Conservation (phyloP, 331 rosid species). For the Pyracantha coccinea region DNA sequence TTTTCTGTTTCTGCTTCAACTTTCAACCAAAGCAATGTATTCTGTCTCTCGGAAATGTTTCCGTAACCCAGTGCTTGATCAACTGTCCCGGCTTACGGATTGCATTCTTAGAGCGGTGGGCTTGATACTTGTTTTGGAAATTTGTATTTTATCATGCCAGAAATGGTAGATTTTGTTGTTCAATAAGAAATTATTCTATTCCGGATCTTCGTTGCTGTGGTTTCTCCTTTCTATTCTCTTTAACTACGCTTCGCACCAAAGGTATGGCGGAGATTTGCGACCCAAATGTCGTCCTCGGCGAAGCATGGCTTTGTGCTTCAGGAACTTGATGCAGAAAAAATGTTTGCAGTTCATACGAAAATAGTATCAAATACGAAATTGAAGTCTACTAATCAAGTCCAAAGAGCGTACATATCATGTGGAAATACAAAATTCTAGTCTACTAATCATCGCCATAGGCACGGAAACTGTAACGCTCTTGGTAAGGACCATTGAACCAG, state of each 20-base stretch:
- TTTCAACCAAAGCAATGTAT: constrained; percentile 1
- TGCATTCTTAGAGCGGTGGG: not conserved
- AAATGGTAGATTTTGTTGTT: not conserved
- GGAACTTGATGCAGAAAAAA: not conserved
- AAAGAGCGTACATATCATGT: not conserved
- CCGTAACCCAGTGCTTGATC: not conserved
- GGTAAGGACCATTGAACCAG: constrained; percentile 82
- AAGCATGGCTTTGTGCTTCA: not conserved
- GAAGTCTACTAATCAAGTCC: too few species aligned
- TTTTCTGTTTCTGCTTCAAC: constrained; percentile 6
- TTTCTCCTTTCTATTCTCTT: not conserved
- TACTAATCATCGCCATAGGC: constrained; percentile 75
- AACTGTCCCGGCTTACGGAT: not conserved
- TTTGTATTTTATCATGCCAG: not conserved
- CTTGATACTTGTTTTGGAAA: not conserved
- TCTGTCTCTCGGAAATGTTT: not conserved
- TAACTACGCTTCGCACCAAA: not conserved
- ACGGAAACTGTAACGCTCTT: constrained; percentile 75
- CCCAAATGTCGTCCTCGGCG: not conserved
- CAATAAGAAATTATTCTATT: not conserved
- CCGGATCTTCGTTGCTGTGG: not conserved
- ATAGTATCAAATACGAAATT: not conserved
- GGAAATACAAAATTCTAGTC: too few species aligned
- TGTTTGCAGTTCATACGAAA: not conserved
- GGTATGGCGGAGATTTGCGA: not conserved